A percentile compares a stretch with the other conserved stretches of the same genome.
phyloP scores from a whole-genome alignment of 306 rosid species.

The Begonia peltatifolia region DNA sequence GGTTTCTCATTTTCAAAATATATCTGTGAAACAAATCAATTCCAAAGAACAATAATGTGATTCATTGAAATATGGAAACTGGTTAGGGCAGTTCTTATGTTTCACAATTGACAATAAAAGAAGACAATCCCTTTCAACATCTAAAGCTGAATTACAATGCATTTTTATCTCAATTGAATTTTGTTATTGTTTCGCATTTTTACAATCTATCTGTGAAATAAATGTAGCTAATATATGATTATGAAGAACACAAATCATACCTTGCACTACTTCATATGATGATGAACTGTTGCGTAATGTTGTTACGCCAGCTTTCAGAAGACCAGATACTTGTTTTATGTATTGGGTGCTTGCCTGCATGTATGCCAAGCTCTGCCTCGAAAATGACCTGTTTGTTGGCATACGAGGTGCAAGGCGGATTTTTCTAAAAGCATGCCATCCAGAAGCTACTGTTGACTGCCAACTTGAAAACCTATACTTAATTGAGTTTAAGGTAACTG shows the following conservation, averaged over 20 bases:
- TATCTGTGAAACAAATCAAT: no score
- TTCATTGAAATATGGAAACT: no score
- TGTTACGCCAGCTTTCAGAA: constrained; percentile 74
- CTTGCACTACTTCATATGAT: constrained; percentile 83
- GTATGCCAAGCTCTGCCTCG: constrained; percentile 81
- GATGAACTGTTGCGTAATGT: constrained; percentile 74
- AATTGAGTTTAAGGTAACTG: constrained; percentile 47
- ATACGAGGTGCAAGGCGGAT: constrained; percentile 46
- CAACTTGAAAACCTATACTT: constrained; percentile 38
- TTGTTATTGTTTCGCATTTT: no score
- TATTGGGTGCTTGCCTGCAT: constrained; percentile 87
- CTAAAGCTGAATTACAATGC: no score
- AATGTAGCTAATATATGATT: no score
- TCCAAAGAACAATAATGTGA: no score
- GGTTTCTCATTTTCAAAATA: no score
- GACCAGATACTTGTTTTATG: constrained; percentile 84
- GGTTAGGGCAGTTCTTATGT: no score
- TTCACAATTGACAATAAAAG: no score
- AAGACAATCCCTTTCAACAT: no score
- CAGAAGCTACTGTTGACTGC: constrained; percentile 61
- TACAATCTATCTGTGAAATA: no score
- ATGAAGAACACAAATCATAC: constrained; percentile 19
- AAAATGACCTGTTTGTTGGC: constrained; percentile 67
- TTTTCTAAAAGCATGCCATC: constrained; percentile 65
- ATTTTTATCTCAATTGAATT: no score